Evolutionary conservation across 345 rosid species (phyloP).

Genomic region (Populus pruinosa): DNA sequence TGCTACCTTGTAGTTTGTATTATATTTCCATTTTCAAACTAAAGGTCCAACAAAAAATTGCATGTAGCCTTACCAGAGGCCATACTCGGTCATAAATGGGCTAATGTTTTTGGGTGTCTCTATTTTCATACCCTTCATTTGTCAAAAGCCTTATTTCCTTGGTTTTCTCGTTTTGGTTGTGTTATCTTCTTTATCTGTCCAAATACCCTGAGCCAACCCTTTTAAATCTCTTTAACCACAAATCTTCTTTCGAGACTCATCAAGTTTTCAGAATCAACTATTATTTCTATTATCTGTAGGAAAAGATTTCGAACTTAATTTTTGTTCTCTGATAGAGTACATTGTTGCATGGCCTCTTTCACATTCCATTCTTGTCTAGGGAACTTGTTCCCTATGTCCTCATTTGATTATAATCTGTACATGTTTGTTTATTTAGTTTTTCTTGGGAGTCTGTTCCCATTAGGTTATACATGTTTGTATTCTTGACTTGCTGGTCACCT

Average conservation of each 20-base stretch:
- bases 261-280: background rate
- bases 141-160: background rate
- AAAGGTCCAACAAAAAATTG: background rate
- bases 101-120: background rate
- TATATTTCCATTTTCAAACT: background rate
- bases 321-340: background rate
- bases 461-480: too few species aligned
- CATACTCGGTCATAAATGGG: background rate
- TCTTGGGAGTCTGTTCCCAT: too few species aligned
- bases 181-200: background rate
- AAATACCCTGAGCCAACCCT: background rate
- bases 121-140: background rate
- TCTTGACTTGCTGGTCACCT: too few species aligned
- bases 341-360: background rate
- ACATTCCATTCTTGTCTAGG: background rate
- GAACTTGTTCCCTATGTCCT: too few species aligned
- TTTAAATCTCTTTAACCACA: background rate
- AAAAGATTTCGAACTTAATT: background rate
- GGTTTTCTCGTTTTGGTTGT: background rate
- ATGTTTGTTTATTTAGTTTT: too few species aligned
- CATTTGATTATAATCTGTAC: too few species aligned
- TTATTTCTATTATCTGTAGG: background rate
- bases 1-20: background rate
- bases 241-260: background rate
- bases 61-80: background rate